These are phyloP conservation scores for Mycena vulgaris DNA, from an alignment of 768 basidiomycete genomes.

Conservation along the genomic window DNA sequence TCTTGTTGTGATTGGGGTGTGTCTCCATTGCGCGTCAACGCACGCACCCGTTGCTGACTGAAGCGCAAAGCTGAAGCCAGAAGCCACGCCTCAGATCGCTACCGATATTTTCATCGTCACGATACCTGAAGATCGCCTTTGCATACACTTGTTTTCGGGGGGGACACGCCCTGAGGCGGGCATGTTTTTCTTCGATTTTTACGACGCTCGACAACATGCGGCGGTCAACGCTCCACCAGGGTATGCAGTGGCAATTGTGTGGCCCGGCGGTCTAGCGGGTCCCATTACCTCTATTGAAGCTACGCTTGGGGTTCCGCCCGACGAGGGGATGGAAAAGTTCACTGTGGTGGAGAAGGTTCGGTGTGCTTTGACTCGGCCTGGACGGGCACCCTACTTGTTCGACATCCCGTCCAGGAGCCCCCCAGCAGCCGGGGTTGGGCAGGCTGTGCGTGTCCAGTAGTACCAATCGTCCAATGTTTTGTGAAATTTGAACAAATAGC, in stretches of 20 bases:
- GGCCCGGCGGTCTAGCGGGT: constrained; percentile 4
- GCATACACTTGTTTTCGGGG: constrained; percentile 6
- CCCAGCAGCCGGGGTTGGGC: neutral
- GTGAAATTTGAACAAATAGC: too few relatives aligned
- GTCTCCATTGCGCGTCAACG: constrained; percentile 6
- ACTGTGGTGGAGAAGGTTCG: constrained; percentile 5
- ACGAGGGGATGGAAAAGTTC: constrained; percentile 10
- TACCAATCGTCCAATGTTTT: too few relatives aligned
- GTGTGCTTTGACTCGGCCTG: neutral
- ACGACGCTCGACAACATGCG: neutral
- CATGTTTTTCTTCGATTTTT: constrained; percentile 14
- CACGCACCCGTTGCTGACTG: neutral
- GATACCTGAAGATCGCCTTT: constrained; percentile 7
- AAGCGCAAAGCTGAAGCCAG: neutral
- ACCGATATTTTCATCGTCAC: neutral
- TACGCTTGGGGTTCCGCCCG: neutral
- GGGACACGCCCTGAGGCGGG: neutral
- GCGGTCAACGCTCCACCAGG: constrained; percentile 2
- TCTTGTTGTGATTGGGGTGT: constrained; percentile 1
- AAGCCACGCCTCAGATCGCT: neutral
- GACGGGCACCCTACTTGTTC: neutral
- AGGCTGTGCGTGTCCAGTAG: neutral
- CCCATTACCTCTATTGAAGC: constrained; percentile 9
- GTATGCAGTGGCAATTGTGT: constrained; percentile 1
- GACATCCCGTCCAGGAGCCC: neutral